Conservation (phyloP, 2,329 filamentous ascomycete genomes). For the Fusarium mundagurra region DNA sequence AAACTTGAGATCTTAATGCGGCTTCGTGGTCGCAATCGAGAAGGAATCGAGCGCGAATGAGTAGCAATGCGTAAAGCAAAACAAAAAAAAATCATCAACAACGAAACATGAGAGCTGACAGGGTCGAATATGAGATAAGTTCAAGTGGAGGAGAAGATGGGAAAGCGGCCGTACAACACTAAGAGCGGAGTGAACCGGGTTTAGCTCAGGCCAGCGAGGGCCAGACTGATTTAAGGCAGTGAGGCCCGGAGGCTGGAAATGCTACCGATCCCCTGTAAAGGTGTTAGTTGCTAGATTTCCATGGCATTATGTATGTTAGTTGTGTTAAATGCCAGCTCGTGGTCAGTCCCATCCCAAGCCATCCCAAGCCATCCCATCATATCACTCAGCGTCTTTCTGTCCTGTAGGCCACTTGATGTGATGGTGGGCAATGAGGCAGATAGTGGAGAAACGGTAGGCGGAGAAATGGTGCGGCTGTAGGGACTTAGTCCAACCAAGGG, state of each 20-base stretch:
- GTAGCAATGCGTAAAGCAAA: background rate
- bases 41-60: background rate
- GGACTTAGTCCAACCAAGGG: conserved; percentile 5
- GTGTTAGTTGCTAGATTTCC: background rate
- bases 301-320: background rate
- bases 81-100: background rate
- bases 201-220: background rate
- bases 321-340: conserved; percentile 3
- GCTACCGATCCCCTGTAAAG: background rate
- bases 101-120: background rate
- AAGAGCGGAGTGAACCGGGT: conserved; percentile 1
- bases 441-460: conserved; percentile 2
- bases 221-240: conserved; percentile 5
- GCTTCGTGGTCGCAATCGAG: background rate
- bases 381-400: background rate
- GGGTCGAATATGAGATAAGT: background rate
- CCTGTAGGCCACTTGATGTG: background rate
- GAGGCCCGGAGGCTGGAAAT: background rate
- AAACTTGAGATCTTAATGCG: background rate
- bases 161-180: background rate
- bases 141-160: background rate
- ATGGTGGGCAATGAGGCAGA: background rate
- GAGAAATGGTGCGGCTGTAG: conserved; percentile 1
- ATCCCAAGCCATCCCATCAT: background rate
- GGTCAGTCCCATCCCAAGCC: background rate